These are phyloP conservation scores for Sordariomycetes sp. DNA, from an alignment of 2,329 filamentous ascomycete species.

Conservation along the genomic window DNA sequence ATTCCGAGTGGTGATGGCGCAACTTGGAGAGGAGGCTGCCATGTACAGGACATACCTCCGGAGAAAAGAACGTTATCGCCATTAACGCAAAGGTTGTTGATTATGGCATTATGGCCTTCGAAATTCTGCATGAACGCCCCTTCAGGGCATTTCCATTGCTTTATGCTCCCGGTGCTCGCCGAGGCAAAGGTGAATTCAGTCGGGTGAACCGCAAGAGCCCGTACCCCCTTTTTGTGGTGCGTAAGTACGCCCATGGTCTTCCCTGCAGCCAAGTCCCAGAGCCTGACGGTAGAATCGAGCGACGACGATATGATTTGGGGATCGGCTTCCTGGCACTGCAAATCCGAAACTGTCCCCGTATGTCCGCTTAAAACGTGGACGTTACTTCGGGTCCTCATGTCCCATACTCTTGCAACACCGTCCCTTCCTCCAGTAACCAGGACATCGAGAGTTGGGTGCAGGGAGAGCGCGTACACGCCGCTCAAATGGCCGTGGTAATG, in stretches of 20 bases:
- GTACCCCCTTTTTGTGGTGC: constrained; percentile 96
- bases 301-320: constrained; percentile 92
- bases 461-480: constrained; percentile 81
- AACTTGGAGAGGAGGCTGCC: neutral
- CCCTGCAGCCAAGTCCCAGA: constrained; percentile 93
- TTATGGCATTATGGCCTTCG: constrained; percentile 88
- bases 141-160: constrained; percentile 98
- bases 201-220: constrained; percentile 72
- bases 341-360: constrained; percentile 75
- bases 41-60: constrained; percentile 36
- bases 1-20: neutral
- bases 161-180: constrained; percentile 85
- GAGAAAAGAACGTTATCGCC: constrained; percentile 93
- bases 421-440: constrained; percentile 91
- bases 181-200: constrained; percentile 93
- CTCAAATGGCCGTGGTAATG: constrained; percentile 96
- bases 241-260: constrained; percentile 94
- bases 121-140: constrained; percentile 99
- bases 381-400: constrained; percentile 94
- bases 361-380: constrained; percentile 88
- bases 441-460: constrained; percentile 93
- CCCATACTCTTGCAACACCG: constrained; percentile 91
- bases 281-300: constrained; percentile 75
- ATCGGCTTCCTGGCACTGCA: constrained; percentile 91
- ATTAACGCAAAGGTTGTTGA: constrained; percentile 88